Conservation (phyloP, 257 asterid genomes). For the Solanum clarkiae region DNA sequence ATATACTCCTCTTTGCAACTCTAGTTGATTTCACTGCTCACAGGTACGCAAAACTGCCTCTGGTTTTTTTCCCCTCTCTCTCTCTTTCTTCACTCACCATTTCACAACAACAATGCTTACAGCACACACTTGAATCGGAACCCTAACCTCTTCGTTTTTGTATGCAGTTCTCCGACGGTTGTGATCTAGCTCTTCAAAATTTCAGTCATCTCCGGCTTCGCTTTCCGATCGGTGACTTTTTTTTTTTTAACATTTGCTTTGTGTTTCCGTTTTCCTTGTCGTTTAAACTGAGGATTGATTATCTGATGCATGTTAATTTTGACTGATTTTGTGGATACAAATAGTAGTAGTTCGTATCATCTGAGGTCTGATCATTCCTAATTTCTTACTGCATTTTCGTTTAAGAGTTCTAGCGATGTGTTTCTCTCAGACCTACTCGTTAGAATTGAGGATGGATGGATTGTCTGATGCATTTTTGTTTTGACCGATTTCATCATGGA, state of each 20-base stretch:
- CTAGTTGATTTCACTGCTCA: background rate
- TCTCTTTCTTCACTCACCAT: background rate
- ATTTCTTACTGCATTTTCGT: background rate
- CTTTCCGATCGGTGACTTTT: conserved; percentile 15
- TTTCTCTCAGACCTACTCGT: background rate
- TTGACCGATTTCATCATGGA: background rate
- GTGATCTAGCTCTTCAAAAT: background rate
- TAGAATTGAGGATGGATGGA: background rate
- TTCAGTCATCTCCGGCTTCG: conserved; percentile 3
- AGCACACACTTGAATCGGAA: background rate
- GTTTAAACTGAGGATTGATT: background rate
- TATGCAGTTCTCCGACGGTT: background rate
- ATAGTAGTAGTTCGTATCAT: background rate
- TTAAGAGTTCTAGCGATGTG: background rate
- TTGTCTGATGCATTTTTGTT: background rate
- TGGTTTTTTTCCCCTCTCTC: background rate
- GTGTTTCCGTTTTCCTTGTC: background rate
- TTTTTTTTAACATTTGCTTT: background rate
- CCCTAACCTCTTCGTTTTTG: background rate
- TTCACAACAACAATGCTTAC: background rate
- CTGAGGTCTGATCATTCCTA: background rate
- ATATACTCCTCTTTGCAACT: background rate
- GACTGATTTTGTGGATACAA: background rate
- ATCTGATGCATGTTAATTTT: background rate
- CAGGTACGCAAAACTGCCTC: background rate